Base-by-base conservation (phyloP, 1,139 yeast species). In the Blastobotrys aristatus region DNA sequence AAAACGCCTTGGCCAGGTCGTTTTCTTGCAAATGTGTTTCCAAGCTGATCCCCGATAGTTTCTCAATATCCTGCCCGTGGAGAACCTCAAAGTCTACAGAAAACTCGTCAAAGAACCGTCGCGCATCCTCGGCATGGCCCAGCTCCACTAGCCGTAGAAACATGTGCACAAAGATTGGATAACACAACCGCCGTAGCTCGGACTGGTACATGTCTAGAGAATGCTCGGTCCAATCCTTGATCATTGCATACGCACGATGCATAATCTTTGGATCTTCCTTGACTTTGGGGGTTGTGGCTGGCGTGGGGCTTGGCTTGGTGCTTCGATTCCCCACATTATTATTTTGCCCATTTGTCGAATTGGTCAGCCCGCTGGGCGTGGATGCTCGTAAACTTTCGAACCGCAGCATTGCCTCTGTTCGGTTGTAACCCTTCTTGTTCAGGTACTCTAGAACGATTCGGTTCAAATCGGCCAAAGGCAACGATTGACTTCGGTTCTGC, bases 141-240 rank as follows among this genome's bases (percentile, higher is more conserved):
- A 84, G 83, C 41, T 79, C 70, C 16, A 90, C 80, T 52, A 92
- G 73, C 59, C 88, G 94, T 55, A 92, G 72, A 62, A 81, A 92
- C 58, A 90, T 79, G 66, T 92, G 96, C 43, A 92, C 84, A 67
- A 90, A 92, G 27, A 92, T 75, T 2, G 99, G 99, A 64, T 84
- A 92, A 57, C 92, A 71, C 35, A 90, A 76, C 54, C 95, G 77
- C 48, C 85, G 76, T 53, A 92, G 73, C 65, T 92, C 97, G 11
- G 95, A 92, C 65, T 84, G 85, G 67, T 94, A 92, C 68, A 92
- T 76, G 64, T 92, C 98, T 59, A 92, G 74, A 0, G 97, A 89
- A 26, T 89, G 77, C 57, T 89, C 96, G 31, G 87, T 87, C 97
- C 97, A 94, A 51, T 82, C 82, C 54, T 87, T 77, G 53, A 90